Percentiles rank a stretch among this genome's conserved stretches.
Conservation (phyloP, 495 filamentous ascomycete genomes). For the Amniculicola lignicola region DNA sequence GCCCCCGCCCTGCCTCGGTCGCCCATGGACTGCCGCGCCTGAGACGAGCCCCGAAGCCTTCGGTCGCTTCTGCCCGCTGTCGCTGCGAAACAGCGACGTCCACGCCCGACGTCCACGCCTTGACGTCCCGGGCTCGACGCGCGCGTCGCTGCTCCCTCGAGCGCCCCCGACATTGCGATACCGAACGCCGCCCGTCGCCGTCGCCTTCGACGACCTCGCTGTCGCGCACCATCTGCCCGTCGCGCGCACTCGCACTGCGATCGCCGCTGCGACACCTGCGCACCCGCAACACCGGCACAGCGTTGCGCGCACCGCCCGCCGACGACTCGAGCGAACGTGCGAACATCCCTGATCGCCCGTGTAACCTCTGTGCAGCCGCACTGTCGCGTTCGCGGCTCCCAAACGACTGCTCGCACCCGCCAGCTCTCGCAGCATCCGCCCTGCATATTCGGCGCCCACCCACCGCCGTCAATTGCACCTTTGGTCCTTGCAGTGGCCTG, state of each 20-base stretch:
- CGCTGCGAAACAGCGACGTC: not conserved
- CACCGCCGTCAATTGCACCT: conserved; percentile 3
- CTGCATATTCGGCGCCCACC: conserved; percentile 10
- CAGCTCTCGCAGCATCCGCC: conserved; percentile 15
- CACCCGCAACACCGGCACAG: not conserved
- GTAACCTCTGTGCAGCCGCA: conserved; percentile 27
- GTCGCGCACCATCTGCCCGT: not conserved
- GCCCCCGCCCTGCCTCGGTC: not conserved
- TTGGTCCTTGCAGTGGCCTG: conserved; percentile 19
- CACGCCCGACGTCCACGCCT: not conserved
- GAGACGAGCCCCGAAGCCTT: conserved; percentile 4
- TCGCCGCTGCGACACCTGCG: not conserved
- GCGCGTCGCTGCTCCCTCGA: too few relatives aligned
- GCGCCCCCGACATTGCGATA: too few relatives aligned
- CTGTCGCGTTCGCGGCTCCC: conserved; percentile 31
- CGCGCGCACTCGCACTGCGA: not conserved
- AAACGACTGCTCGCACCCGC: conserved; percentile 25
- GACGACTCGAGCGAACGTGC: conserved; percentile 12
- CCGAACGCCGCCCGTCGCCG: too few relatives aligned
- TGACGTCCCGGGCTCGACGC: too few relatives aligned
- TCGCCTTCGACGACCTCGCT: not conserved
- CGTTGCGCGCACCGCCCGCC: conserved; percentile 17
- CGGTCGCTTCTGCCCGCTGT: conserved; percentile 9
- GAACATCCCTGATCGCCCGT: conserved; percentile 18
- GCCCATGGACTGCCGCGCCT: not conserved